Evolutionary conservation across 768 basidiomycete species (phyloP).

Genomic region (Leucocoprinus leucothites): DNA sequence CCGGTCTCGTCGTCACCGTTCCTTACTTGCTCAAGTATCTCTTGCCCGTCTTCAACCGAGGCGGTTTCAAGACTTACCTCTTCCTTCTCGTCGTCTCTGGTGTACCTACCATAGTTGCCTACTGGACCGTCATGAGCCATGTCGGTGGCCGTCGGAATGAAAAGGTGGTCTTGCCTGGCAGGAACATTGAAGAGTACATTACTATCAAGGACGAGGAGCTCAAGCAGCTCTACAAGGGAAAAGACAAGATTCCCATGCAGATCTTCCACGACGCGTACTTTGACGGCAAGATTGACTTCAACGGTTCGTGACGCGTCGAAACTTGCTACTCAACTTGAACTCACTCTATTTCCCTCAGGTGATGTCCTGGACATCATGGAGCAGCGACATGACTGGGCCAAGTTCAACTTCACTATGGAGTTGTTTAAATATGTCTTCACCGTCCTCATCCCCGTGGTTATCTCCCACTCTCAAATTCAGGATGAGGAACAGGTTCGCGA

Average conservation of each 20-base stretch:
- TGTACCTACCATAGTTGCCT: conserved; percentile 73
- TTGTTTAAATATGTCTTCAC: conserved; percentile 93
- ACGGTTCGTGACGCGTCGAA: conserved; percentile 48
- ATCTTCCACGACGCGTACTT: conserved; percentile 97
- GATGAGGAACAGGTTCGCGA: conserved; percentile 95
- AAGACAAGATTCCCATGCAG: conserved; percentile 96
- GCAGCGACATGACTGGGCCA: conserved; percentile 93
- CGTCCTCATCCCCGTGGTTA: conserved; percentile 88
- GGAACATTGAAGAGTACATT: conserved; percentile 87
- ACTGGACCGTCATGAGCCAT: conserved; percentile 87
- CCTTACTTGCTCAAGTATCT: conserved; percentile 84
- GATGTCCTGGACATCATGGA: conserved; percentile 94
- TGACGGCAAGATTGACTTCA: conserved; percentile 94
- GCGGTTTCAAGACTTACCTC: conserved; percentile 83
- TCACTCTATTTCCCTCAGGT: conserved; percentile 46
- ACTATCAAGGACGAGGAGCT: conserved; percentile 84
- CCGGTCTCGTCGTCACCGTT: conserved; percentile 68
- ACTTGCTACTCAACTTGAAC: conserved; percentile 5
- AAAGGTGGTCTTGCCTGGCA: conserved; percentile 81
- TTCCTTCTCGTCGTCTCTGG: conserved; percentile 76
- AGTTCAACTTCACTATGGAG: conserved; percentile 85
- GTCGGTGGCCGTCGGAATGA: conserved; percentile 82
- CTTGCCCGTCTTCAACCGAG: conserved; percentile 77
- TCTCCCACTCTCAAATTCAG: conserved; percentile 86
- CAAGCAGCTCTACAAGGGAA: conserved; percentile 74